These are phyloP conservation scores for Phytomonas francai DNA, from an alignment of 208 protist genomes.

Conservation along the genomic window DNA sequence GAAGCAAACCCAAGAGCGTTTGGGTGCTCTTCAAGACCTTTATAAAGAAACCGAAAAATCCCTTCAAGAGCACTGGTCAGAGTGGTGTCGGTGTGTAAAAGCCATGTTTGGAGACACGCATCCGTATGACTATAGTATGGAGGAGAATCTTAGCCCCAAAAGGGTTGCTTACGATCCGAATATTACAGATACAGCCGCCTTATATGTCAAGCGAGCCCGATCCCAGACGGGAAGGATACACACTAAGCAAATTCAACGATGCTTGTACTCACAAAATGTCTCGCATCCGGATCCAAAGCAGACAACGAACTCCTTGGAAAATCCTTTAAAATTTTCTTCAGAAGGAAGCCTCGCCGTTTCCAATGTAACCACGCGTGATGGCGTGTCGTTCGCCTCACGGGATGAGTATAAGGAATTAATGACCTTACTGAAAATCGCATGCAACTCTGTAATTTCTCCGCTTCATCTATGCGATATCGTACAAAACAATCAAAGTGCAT, in stretches of 20 bases:
- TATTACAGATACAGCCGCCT: constrained; percentile 74
- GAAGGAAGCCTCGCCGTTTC: not conserved
- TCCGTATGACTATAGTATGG: constrained; percentile 19
- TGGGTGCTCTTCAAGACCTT: constrained; percentile 42
- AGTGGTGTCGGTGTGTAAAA: constrained; percentile 46
- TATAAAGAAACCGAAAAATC: constrained; percentile 45
- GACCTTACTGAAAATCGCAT: not conserved
- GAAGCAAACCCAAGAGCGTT: constrained; percentile 32
- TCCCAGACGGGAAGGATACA: constrained; percentile 47
- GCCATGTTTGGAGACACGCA: constrained; percentile 61
- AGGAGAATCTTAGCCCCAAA: constrained; percentile 18
- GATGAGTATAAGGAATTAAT: not conserved
- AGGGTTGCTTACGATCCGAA: constrained; percentile 42
- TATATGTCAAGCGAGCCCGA: constrained; percentile 44
- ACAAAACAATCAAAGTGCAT: constrained; percentile 49
- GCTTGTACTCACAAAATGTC: constrained; percentile 23
- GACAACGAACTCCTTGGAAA: not conserved
- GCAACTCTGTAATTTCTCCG: constrained; percentile 43
- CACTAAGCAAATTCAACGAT: constrained; percentile 40
- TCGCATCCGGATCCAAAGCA: not conserved
- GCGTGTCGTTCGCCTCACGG: not conserved
- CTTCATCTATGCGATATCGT: constrained; percentile 51
- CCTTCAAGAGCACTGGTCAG: constrained; percentile 53
- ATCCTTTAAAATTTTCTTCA: not conserved
- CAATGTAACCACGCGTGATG: not conserved